A percentile compares a stretch with the other conserved stretches of the same genome.
phyloP scores from a whole-genome alignment of 2,329 filamentous ascomycete species.

The Didymella sp. region DNA sequence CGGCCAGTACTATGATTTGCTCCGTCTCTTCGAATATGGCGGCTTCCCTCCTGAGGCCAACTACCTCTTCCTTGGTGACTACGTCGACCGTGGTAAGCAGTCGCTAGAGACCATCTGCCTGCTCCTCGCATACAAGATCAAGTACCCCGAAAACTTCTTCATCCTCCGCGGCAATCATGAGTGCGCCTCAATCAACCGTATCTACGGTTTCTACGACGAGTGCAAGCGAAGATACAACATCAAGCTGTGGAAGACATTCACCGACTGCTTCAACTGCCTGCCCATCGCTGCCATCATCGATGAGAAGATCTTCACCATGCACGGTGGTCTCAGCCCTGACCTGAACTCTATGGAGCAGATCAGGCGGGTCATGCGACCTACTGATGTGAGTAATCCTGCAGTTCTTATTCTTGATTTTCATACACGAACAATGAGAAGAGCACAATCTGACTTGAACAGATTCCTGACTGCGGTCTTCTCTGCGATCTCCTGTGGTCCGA shows the following conservation, averaged over 20 bases:
- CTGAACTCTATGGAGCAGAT: conserved; percentile 99
- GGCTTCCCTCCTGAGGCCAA: conserved; percentile 98
- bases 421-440: background rate
- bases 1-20: conserved; percentile 97
- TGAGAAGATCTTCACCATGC: conserved; percentile 99
- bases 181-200: conserved; percentile 97
- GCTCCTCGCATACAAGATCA: conserved; percentile 98
- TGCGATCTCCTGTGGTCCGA: conserved; percentile 99
- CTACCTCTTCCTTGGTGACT: conserved; percentile 99
- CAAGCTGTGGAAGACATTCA: conserved; percentile 99
- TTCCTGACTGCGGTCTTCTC: conserved; percentile 95
- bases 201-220: conserved; percentile 99
- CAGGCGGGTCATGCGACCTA: conserved; percentile 96
- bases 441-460: conserved; percentile 67
- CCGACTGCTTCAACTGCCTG: conserved; percentile 98
- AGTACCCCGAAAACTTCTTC: conserved; percentile 99
- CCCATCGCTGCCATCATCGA: conserved; percentile 98
- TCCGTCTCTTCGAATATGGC: conserved; percentile 97
- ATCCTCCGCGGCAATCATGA: conserved; percentile 98
- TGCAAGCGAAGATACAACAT: conserved; percentile 99
- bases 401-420: background rate
- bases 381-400: conserved; percentile 75
- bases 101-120: conserved; percentile 98
- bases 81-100: conserved; percentile 98
- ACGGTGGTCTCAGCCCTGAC: conserved; percentile 95